Percentiles rank a stretch among this genome's conserved stretches.
These are phyloP conservation scores for Scleroderma bovista DNA, from an alignment of 768 basidiomycete genomes.

Conservation along the genomic window DNA sequence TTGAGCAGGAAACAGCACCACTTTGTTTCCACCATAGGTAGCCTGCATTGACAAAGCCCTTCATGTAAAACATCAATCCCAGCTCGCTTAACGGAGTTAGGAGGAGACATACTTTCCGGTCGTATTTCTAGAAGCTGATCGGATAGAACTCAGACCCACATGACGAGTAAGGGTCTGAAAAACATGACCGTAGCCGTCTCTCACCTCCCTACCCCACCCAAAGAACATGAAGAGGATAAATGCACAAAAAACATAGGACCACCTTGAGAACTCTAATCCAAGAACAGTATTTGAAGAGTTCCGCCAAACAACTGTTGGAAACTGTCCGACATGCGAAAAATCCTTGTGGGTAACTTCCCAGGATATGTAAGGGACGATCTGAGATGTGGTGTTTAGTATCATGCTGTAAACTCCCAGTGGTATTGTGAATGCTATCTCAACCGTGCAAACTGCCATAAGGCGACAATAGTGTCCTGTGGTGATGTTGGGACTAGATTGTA, in stretches of 20 bases:
- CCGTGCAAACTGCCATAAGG: slow-evolving; percentile 41
- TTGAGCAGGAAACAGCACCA: no score
- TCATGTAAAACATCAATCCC: no score
- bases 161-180: slow-evolving; percentile 3
- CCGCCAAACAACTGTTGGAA: slow-evolving; percentile 38
- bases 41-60: no score
- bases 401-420: slow-evolving; percentile 33
- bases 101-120: no score
- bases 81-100: no score
- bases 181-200: slow-evolving; percentile 30
- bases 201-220: slow-evolving; percentile 50
- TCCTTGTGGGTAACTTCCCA: slow-evolving; percentile 49
- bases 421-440: slow-evolving; percentile 36
- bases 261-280: slow-evolving; percentile 34
- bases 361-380: slow-evolving; percentile 35
- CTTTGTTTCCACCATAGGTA: no score
- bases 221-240: slow-evolving; percentile 49
- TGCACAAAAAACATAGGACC: slow-evolving; percentile 34
- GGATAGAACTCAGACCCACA: no score
- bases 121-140: no score
- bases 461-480: slow-evolving; percentile 44
- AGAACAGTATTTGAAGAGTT: slow-evolving; percentile 4
- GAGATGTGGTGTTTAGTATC: slow-evolving; percentile 18
- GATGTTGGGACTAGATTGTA: slow-evolving; percentile 26
- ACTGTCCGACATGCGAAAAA: slow-evolving; percentile 36